A percentile compares a stretch with the other conserved stretches of the same genome.
Evolutionary conservation across 2,329 filamentous ascomycete genomes (phyloP).

Genomic region (Diaporthe longicolla): DNA sequence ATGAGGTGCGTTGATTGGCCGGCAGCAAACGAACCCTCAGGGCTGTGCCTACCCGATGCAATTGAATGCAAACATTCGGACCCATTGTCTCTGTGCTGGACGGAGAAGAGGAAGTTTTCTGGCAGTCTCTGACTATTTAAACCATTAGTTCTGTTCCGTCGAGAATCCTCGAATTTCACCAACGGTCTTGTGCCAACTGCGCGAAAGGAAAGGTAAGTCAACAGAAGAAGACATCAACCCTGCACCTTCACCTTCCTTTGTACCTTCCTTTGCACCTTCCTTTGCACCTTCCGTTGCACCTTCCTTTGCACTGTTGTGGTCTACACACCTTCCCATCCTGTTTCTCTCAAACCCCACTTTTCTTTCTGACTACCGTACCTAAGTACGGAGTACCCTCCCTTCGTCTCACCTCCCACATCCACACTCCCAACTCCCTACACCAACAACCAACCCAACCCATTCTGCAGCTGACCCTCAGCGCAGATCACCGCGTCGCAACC

Average conservation of each 20-base stretch:
- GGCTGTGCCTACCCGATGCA: neutral
- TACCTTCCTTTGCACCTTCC: no score
- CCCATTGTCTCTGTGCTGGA: neutral
- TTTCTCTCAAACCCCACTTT: neutral
- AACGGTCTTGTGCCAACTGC: neutral
- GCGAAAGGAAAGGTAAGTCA: neutral
- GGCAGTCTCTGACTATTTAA: neutral
- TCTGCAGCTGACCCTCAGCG: neutral
- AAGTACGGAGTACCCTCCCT: no score
- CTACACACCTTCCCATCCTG: no score
- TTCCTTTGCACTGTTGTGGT: no score
- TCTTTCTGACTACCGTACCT: no score
- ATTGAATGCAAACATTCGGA: neutral
- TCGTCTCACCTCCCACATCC: neutral
- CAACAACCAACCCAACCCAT: no score
- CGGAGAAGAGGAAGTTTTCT: neutral
- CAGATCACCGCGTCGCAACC: neutral
- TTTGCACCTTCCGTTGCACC: no score
- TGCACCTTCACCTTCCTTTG: no score
- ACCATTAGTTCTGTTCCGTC: no score
- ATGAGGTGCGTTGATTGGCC: neutral
- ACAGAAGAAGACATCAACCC: neutral
- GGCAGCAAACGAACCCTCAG: neutral
- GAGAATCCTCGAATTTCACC: neutral
- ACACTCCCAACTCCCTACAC: neutral